Evolutionary conservation across 1,284 basidiomycete species (phyloP).

Genomic region (Ustilago sp.): DNA sequence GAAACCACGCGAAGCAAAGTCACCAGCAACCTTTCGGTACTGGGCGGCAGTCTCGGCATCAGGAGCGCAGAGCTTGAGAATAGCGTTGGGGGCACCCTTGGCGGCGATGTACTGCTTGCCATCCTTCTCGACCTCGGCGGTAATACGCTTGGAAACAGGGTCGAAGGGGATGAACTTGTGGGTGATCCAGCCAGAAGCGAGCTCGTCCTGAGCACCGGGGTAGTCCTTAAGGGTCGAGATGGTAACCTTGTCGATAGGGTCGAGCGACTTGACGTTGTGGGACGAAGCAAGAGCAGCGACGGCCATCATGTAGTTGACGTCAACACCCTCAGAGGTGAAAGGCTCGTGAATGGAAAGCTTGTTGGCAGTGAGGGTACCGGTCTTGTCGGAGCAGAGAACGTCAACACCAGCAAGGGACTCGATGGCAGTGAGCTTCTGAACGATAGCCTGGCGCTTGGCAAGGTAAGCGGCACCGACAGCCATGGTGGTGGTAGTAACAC

Average conservation of each 20-base stretch:
- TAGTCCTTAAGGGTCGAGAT: slow-evolving; percentile 74
- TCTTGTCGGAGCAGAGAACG: slow-evolving; percentile 75
- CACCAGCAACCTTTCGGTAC: slow-evolving; percentile 71
- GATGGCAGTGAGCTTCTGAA: slow-evolving; percentile 76
- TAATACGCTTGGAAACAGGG: slow-evolving; percentile 75
- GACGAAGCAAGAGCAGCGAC: slow-evolving; percentile 74
- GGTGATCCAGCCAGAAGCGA: slow-evolving; percentile 73
- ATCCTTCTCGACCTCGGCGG: slow-evolving; percentile 74
- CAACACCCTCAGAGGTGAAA: slow-evolving; percentile 71
- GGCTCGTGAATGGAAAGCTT: slow-evolving; percentile 75
- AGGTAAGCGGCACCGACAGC: slow-evolving; percentile 75
- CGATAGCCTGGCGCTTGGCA: slow-evolving; percentile 74
- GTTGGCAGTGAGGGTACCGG: slow-evolving; percentile 75
- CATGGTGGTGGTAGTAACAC: slow-evolving; percentile 73
- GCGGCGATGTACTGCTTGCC: slow-evolving; percentile 73
- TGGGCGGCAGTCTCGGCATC: slow-evolving; percentile 70
- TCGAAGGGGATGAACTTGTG: slow-evolving; percentile 75
- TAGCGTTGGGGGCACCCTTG: slow-evolving; percentile 75
- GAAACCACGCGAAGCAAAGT: slow-evolving; percentile 74
- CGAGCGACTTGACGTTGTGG: slow-evolving; percentile 74
- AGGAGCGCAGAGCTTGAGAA: slow-evolving; percentile 73
- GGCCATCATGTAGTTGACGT: slow-evolving; percentile 72
- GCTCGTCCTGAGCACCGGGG: slow-evolving; percentile 73
- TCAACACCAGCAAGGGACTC: slow-evolving; percentile 75
- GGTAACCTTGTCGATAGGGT: slow-evolving; percentile 75